Percentiles rank a stretch among this genome's conserved stretches.
Conservation (phyloP, 1,284 basidiomycete species). For the Tremellales sp. region DNA sequence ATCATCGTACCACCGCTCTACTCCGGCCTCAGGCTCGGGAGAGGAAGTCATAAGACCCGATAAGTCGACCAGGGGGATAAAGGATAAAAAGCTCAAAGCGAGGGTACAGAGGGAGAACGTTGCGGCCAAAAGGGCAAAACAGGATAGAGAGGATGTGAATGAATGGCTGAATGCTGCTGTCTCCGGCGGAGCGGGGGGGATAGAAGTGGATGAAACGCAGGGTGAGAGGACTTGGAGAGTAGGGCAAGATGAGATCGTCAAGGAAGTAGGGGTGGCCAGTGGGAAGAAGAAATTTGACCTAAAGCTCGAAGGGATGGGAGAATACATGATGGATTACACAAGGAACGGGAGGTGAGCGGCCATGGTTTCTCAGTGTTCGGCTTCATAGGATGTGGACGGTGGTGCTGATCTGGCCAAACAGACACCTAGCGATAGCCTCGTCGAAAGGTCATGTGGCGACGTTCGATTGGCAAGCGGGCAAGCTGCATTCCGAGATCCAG, state of each 20-base stretch:
- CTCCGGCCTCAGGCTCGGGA: conserved; percentile 28
- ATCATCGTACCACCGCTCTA: conserved; percentile 32
- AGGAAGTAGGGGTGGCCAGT: conserved; percentile 66
- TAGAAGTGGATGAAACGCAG: conserved; percentile 43
- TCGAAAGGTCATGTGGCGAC: conserved; percentile 84
- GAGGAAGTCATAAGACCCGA: conserved; percentile 26
- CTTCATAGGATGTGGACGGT: not conserved
- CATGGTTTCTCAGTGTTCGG: conserved; percentile 4
- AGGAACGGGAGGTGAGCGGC: conserved; percentile 81
- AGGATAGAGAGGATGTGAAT: conserved; percentile 44
- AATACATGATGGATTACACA: conserved; percentile 74
- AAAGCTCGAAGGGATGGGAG: conserved; percentile 68
- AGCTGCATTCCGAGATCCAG: conserved; percentile 82
- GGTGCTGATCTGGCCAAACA: conserved; percentile 42
- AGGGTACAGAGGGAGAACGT: conserved; percentile 61
- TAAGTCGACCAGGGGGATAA: conserved; percentile 49
- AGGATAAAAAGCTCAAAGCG: conserved; percentile 69
- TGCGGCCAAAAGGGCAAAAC: conserved; percentile 34
- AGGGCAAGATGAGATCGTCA: conserved; percentile 71
- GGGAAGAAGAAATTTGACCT: conserved; percentile 73
- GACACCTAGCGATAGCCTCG: conserved; percentile 80
- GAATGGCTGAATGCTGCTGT: conserved; percentile 42
- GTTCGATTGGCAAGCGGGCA: conserved; percentile 90
- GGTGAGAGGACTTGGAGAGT: conserved; percentile 83
- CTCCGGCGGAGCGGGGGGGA: conserved; percentile 37